Base-by-base conservation (phyloP, 2,329 filamentous ascomycete genomes). In the Fusarium nurragi region DNA sequence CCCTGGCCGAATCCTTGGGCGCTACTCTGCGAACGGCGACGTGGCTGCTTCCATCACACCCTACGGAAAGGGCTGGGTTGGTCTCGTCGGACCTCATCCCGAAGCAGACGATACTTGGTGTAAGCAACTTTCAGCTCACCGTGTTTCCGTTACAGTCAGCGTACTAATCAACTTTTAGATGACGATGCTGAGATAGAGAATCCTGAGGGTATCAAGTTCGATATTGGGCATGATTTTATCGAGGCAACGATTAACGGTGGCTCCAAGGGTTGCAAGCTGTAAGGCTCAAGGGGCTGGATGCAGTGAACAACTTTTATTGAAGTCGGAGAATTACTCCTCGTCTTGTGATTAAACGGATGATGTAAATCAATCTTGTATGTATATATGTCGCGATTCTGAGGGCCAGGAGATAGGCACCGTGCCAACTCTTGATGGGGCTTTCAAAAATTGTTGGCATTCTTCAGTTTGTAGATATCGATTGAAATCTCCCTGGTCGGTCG, bases 91-190 rank as follows among this genome's bases (percentile, higher is more conserved):
- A 1, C 45, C 55, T 8, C 56, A 60, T 0, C 54, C 56, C 3
- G 56, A 60, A 11, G 56, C 56, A 9, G 54, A 60, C 18, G 2
- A 53, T 2, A 36, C 54, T 0, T 60, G 54, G 56, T 60, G 56
- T 45, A 40, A 60, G 56, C 16, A 34, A 5, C n/a, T 32, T 22
- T 18, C 0, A 6, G 2, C 2, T 2, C 9, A 5, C 6, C 5
- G 6, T 11, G 25, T 5, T 4, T 19, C n/a, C n/a, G 2, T 0
- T 10, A 4, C 3, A 9, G 8, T 22, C 4, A 11, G 6, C 9
- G 3, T 19, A 2, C 47, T 55, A 30, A 55, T 13, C 8, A 4
- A 13, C 0, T 6, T 10, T 1, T 2, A 59, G 55, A 59, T 9
- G 55, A 59, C 4, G 53, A 40, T 11, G 55, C 23, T 10, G 37